Conservation (phyloP, 2,329 filamentous ascomycete species). For the Leptographium galeiforme region DNA sequence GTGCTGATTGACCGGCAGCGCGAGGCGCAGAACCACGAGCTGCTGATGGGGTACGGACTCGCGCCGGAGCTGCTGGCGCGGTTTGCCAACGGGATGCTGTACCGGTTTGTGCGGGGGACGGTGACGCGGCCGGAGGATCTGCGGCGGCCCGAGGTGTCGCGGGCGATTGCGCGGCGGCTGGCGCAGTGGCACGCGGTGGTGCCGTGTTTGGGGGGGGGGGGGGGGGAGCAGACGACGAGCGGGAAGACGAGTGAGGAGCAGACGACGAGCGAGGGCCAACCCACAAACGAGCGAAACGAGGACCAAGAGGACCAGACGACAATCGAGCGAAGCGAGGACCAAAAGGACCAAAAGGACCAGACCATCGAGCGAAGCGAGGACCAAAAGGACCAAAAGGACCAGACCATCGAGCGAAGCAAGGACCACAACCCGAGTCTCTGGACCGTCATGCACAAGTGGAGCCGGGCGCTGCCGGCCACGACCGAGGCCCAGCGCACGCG, state of each 20-base stretch:
- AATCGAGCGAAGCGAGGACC: too few relatives aligned
- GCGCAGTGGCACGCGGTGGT: constrained; percentile 84
- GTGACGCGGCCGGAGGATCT: constrained; percentile 73
- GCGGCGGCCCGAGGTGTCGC: constrained; percentile 60
- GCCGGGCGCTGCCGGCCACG: constrained; percentile 63
- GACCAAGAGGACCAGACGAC: not conserved
- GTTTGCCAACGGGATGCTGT: constrained; percentile 92
- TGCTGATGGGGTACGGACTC: constrained; percentile 70
- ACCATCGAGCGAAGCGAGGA: not conserved
- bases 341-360: not conserved
- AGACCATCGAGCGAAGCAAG: not conserved
- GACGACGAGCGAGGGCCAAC: constrained; percentile 2
- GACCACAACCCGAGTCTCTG: constrained; percentile 47
- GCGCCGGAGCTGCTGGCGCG: constrained; percentile 79
- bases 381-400: not conserved
- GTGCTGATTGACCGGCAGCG: constrained; percentile 92
- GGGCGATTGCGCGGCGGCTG: constrained; percentile 68
- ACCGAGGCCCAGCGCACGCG: constrained; percentile 57
- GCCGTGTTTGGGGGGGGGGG: constrained; percentile 39
- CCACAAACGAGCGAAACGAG: constrained; percentile 13
- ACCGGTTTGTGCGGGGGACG: constrained; percentile 73
- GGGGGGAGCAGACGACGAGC: too few relatives aligned
- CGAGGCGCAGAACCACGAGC: constrained; percentile 65
- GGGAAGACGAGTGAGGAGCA: too few relatives aligned
- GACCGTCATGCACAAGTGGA: constrained; percentile 95